These are phyloP conservation scores for Debaryomyces udenii DNA, from an alignment of 1,139 yeast genomes.

Conservation along the genomic window DNA sequence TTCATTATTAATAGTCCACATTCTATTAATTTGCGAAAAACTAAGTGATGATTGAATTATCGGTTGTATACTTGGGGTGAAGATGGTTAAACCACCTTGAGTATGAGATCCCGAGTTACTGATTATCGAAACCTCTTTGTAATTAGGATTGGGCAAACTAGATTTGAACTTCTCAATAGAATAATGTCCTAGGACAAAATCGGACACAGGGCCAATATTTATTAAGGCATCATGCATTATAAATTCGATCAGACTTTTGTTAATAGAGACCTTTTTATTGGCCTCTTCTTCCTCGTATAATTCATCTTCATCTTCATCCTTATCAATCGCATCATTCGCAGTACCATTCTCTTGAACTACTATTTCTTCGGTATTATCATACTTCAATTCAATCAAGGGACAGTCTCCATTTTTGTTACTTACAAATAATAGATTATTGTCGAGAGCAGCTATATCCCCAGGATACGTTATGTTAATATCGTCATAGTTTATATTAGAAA, in stretches of 20 bases:
- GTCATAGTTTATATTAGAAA: conserved; percentile 26
- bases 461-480: conserved; percentile 31
- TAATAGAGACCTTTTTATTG: conserved; percentile 30
- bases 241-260: conserved; percentile 40
- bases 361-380: conserved; percentile 21
- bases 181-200: conserved; percentile 65
- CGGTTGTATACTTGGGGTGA: conserved; percentile 68
- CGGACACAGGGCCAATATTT: conserved; percentile 77
- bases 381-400: conserved; percentile 36
- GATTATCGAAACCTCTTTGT: conserved; percentile 64
- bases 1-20: conserved; percentile 64
- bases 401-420: conserved; percentile 41
- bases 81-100: conserved; percentile 59
- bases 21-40: conserved; percentile 73
- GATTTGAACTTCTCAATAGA: conserved; percentile 58
- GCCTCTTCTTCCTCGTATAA: conserved; percentile 40
- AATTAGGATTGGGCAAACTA: conserved; percentile 70
- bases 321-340: conserved; percentile 16
- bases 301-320: conserved; percentile 30
- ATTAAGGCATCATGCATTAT: conserved; percentile 55
- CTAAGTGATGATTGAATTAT: conserved; percentile 67
- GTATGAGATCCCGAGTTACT: conserved; percentile 69
- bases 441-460: conserved; percentile 38
- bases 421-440: conserved; percentile 39
- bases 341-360: conserved; percentile 18